Base-by-base conservation (phyloP, 129 eudicot genomes). In the Silybum marianum region DNA sequence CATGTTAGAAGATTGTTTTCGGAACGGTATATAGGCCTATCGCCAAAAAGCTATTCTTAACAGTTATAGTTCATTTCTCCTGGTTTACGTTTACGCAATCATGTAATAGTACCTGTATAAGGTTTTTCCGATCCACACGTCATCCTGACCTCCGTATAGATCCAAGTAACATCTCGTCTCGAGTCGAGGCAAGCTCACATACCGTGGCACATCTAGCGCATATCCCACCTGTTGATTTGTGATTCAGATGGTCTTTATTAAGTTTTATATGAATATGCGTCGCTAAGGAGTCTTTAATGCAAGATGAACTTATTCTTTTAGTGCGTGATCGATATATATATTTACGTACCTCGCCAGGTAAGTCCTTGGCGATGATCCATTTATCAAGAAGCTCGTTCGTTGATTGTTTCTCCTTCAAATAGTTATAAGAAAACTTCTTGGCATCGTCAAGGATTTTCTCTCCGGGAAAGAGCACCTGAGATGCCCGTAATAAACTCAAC, bases 341-440 rank as follows among this genome's bases (percentile, higher is more conserved):
- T 30, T 23, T 28, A 11, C 16, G 1, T 75, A 92, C 97, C 97
- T 92, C 97, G 1, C 97, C 97, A 0, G 89, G 89, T 13, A 92
- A 82, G 75, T 92, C 97, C 67, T 92, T 90, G 71, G 90, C 38
- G 7, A 92, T 89, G 3, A 86, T 88, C 97, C 97, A 92, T 77
- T 90, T 92, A 81, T 92, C 97, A 2, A 84, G 54, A 0, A 92
- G 87, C 78, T 92, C 80, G 63, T 86, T 80, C 0, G 82, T 58
- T 22, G 88, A 89, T 75, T 88, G 81, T 46, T 86, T 92, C 51
- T 86, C 86, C 14, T 76, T 85, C 63, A 92, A 76, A 16, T 80
- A 89, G 0, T 82, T 80, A 11, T 72, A 74, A 0, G 94, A 88
- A 80, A 88, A 92, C 16, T 74, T 44, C 26, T 80, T 76, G 21